Conservation (phyloP, 345 rosid genomes). For the Acer campestre region DNA sequence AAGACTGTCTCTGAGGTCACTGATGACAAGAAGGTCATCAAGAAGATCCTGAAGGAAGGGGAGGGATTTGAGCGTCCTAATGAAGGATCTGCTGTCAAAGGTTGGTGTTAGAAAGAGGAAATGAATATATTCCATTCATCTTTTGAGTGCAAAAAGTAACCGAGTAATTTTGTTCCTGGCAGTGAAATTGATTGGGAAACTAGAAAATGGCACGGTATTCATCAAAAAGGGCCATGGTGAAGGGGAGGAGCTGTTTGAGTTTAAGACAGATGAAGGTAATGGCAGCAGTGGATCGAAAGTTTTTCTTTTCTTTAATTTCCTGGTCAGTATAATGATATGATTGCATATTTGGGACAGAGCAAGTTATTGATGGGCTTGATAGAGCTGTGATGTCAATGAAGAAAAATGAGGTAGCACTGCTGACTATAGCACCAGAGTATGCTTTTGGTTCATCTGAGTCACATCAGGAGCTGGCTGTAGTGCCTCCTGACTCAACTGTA, state of each 20-base stretch:
- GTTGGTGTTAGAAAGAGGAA: conserved; percentile 30
- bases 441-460: conserved; percentile 79
- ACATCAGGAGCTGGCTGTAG: conserved; percentile 69
- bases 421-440: conserved; percentile 77
- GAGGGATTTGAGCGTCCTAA: conserved; percentile 86
- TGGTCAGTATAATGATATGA: background rate
- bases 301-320: background rate
- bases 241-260: conserved; percentile 69
- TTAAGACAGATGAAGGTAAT: conserved; percentile 86
- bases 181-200: conserved; percentile 89
- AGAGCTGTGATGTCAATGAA: conserved; percentile 80
- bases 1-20: conserved; percentile 80
- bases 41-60: conserved; percentile 83
- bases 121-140: background rate
- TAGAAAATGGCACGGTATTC: conserved; percentile 78
- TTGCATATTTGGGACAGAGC: conserved; percentile 45
- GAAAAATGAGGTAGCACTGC: conserved; percentile 80
- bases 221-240: conserved; percentile 74
- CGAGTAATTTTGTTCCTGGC: conserved; percentile 23
- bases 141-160: background rate
- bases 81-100: conserved; percentile 77
- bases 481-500: conserved; percentile 76
- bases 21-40: conserved; percentile 78
- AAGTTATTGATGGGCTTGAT: conserved; percentile 93
- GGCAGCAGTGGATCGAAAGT: background rate